phyloP scores from a whole-genome alignment of 176 grass and related monocot species.

The Hyparrhenia diplandra region DNA sequence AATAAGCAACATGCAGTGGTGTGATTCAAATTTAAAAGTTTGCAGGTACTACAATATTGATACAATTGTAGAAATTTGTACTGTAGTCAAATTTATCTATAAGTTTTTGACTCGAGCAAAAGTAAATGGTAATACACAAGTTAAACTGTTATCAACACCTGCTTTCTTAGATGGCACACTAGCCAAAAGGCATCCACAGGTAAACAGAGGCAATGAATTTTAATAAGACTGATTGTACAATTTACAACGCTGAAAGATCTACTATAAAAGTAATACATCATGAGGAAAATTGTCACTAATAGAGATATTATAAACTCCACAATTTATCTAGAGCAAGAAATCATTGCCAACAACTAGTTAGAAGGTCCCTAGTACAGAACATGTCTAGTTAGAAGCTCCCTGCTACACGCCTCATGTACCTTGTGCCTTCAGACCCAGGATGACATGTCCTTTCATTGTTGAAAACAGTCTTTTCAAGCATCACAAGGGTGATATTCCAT shows the following conservation, averaged over 20 bases:
- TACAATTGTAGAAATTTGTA: no score
- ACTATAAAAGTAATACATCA: constrained; percentile 15
- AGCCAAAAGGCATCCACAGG: background rate
- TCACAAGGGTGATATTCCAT: constrained; percentile 9
- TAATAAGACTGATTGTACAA: constrained; percentile 11
- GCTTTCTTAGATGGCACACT: background rate
- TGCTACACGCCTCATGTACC: constrained; percentile 3
- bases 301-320: constrained; percentile 7
- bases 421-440: constrained; percentile 3
- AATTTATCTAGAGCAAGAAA: constrained; percentile 25
- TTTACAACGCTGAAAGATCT: constrained; percentile 14
- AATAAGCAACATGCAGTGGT: no score
- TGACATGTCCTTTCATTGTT: background rate
- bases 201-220: constrained; percentile 17
- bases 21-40: background rate
- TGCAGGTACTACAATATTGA: background rate
- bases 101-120: background rate
- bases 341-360: constrained; percentile 5
- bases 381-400: background rate
- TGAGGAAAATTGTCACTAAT: background rate
- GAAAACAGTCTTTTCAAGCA: background rate
- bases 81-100: background rate
- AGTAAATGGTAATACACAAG: background rate
- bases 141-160: background rate
- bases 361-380: background rate